Base-by-base conservation (phyloP, 805 yeast species). In the Zygosaccharomyces siamensis region DNA sequence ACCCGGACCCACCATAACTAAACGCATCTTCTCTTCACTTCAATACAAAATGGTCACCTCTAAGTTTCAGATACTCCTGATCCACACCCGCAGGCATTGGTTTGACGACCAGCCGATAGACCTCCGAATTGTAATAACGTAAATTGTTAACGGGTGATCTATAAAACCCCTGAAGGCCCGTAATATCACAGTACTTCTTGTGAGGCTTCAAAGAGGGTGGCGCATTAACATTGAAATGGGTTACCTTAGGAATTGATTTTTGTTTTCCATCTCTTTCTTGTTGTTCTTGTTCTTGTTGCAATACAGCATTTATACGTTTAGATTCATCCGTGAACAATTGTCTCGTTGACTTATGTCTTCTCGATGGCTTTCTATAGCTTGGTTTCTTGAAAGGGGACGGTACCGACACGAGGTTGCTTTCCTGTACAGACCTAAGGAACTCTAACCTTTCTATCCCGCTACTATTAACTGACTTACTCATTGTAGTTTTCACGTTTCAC, bases 11-110 rank as follows among this genome's bases (percentile, higher is more conserved):
- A 20, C 20, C 20, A 7, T 26, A 21, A 10, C 30, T 14, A 20
- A 7, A 14, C n/a, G 23, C 4, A 5, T 26, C 10, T 7, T 14
- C n/a, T 11, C 7, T 8, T 58, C 57, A 81, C 63, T 86, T 82
- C 64, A 90, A 73, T 7, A 92, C 80, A 14, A 90, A 89, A 63
- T 92, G 86, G 35, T 96, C 98, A 46, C 86, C 88, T 58, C 98
- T 76, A 51, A 92, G 72, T 55, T 86, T 86, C 61, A 92, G 72
- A 64, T 89, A 92, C 66, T 89, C 95, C 69, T 92, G 98, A 67
- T 92, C 97, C 26, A 86, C 85, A 21, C 97, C 96, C 2, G 95
- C 87, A 1, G 89, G 84, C 81, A 92, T 80, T 53, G 80, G 80
- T 63, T 81, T 80, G 45, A 78, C 72, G 31, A 88, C 84, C 31